Conservation (phyloP, 345 rosid species). For the Salix arbutifolia region DNA sequence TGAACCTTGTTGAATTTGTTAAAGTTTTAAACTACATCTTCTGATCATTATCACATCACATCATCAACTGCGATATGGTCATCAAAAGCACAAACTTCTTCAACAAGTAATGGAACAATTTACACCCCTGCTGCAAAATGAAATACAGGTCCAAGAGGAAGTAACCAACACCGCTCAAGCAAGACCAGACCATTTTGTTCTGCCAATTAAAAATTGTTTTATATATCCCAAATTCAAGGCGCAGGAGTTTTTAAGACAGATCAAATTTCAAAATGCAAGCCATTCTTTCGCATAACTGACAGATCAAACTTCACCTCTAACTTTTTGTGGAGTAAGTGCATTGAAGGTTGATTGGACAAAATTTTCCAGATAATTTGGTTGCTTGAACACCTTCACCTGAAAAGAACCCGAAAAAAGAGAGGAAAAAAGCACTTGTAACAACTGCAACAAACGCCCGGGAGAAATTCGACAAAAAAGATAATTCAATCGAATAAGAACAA, state of each 20-base stretch:
- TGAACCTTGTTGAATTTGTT: background rate
- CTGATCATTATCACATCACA: too few relatives aligned
- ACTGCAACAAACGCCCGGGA: background rate
- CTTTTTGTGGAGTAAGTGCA: conserved; percentile 71
- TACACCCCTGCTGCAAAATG: too few relatives aligned
- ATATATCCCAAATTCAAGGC: background rate
- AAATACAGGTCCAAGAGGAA: too few relatives aligned
- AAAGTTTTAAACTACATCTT: background rate
- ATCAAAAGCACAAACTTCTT: background rate
- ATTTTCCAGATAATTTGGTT: conserved; percentile 77
- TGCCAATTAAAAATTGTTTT: background rate
- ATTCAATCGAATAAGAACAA: background rate
- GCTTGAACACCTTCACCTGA: conserved; percentile 88
- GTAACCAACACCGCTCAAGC: background rate
- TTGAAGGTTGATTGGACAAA: conserved; percentile 88
- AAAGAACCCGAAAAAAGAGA: conserved; percentile 4
- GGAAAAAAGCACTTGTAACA: background rate
- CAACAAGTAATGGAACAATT: background rate
- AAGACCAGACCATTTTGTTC: background rate
- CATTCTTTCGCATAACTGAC: background rate
- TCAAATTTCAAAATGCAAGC: background rate
- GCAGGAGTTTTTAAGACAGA: background rate
- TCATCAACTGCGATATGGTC: background rate
- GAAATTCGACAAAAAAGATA: background rate
- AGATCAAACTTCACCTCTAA: conserved; percentile 52